Evolutionary conservation across 2,329 filamentous ascomycete genomes (phyloP).

Genomic region (Fusarium sp.): DNA sequence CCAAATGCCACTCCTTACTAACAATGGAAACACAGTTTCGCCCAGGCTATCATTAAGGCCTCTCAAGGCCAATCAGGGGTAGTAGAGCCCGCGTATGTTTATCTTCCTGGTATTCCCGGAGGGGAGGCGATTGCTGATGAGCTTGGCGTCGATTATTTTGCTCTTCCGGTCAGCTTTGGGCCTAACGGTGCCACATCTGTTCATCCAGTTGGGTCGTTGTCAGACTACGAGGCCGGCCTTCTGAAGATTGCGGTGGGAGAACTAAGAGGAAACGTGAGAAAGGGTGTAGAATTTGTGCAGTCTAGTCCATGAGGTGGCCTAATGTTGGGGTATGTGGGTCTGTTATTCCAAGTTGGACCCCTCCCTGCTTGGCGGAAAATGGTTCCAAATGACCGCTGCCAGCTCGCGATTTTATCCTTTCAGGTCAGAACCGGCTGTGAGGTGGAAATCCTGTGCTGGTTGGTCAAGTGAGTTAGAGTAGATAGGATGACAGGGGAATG

Average conservation of each 20-base stretch:
- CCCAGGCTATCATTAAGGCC: constrained; percentile 79
- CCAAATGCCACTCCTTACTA: not conserved
- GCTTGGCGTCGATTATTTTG: constrained; percentile 71
- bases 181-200: not conserved
- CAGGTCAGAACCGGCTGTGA: too few relatives aligned
- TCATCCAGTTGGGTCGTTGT: not conserved
- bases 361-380: too few relatives aligned
- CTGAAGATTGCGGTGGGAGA: not conserved
- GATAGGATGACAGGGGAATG: too few relatives aligned
- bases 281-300: not conserved
- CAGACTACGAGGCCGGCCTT: not conserved
- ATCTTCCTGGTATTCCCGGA: constrained; percentile 79
- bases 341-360: too few relatives aligned
- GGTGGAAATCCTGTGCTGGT: too few relatives aligned
- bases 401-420: too few relatives aligned
- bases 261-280: not conserved
- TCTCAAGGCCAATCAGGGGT: constrained; percentile 78
- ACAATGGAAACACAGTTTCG: constrained; percentile 43
- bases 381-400: too few relatives aligned
- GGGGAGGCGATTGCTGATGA: constrained; percentile 68
- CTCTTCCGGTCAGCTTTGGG: constrained; percentile 1
- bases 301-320: not conserved
- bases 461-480: too few relatives aligned
- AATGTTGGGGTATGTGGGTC: not conserved
- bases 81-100: constrained; percentile 66